phyloP scores from a whole-genome alignment of 1,284 basidiomycete species.

The Tilletia walkeri region DNA sequence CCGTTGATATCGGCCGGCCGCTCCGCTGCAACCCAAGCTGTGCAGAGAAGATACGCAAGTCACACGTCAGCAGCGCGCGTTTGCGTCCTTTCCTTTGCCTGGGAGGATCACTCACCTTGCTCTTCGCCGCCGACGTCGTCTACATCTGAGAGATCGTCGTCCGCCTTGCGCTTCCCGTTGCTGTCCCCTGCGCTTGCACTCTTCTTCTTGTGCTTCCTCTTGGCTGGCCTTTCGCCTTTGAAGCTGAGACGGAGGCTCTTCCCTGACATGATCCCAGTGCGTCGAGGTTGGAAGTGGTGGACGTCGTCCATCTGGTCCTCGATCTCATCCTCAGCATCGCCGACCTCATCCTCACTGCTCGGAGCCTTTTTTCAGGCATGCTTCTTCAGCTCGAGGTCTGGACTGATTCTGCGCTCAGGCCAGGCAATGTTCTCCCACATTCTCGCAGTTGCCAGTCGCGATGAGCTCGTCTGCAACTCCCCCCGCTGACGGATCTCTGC shows the following conservation, averaged over 20 bases:
- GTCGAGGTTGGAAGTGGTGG: background rate
- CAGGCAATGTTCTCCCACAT: background rate
- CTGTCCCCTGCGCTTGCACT: background rate
- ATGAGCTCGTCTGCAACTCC: background rate
- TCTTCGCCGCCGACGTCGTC: conserved; percentile 34
- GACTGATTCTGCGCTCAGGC: background rate
- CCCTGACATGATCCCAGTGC: background rate
- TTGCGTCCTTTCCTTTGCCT: too few species aligned
- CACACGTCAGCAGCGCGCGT: background rate
- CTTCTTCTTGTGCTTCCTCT: conserved; percentile 13
- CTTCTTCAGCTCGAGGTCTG: background rate
- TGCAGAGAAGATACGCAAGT: background rate
- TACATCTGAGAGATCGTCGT: conserved; percentile 22
- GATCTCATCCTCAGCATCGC: background rate
- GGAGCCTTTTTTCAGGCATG: conserved; percentile 11
- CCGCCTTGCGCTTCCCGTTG: conserved; percentile 14
- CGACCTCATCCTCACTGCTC: background rate
- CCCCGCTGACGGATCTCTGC: background rate
- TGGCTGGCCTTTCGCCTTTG: conserved; percentile 14
- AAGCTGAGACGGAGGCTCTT: conserved; percentile 18
- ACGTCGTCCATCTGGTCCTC: background rate
- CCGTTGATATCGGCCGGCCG: conserved; percentile 30
- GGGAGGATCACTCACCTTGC: conserved; percentile 22
- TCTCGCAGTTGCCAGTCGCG: background rate
- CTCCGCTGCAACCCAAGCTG: conserved; percentile 36